Evolutionary conservation across 2,329 filamentous ascomycete species (phyloP), one percentile per base, ranked within the genome.

Genomic region (Stagonosporopsis tanaceti): DNA sequence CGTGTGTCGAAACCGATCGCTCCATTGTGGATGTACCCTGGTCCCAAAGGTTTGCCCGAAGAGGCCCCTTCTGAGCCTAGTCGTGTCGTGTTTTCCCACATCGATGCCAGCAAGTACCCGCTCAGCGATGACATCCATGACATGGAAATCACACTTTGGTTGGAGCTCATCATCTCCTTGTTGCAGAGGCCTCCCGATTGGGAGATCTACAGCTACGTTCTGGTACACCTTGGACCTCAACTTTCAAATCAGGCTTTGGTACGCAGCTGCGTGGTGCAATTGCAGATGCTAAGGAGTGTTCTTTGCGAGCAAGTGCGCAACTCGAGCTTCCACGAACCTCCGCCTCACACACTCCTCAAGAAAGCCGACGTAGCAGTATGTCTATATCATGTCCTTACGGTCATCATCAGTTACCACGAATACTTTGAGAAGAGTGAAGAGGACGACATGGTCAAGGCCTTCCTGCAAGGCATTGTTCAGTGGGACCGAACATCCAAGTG

Each of bases 191-290:
- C 89, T 38, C 85, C 87, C 45, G 89, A 95, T 60, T 98, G 94
- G 93, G 93, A 98, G 72, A 81, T 96, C 1, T 97, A 96, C 80
- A 94, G 92, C 76, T 97, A 94, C 72, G 85, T 94, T 17, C 81
- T 99, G 28, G 90, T 92, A 6, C 91, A 97, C 74, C 80, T 97
- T 9, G 91, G 92, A 1, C 89, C 91, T 27, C 94, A 98, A 68
- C 82, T 99, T 22, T 91, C 89, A 74, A 99, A 99, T 67, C 92
- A 95, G 70, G 89, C 91, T 12, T 82, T 98, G 14, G 97, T 97
- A 73, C 84, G 83, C 59, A 87, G 85, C 50, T 87, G 91, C 6
- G 87, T 91, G 35, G 82, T 86, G 2, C 88, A 96, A 58, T 85
- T 99, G 53, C 88, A 89, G 66, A 85, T 89, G 60, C 80, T 98